Percentiles rank a stretch among this genome's conserved stretches.
Conservation (phyloP, 106 monocot genomes). For the Acorus gramineus region DNA sequence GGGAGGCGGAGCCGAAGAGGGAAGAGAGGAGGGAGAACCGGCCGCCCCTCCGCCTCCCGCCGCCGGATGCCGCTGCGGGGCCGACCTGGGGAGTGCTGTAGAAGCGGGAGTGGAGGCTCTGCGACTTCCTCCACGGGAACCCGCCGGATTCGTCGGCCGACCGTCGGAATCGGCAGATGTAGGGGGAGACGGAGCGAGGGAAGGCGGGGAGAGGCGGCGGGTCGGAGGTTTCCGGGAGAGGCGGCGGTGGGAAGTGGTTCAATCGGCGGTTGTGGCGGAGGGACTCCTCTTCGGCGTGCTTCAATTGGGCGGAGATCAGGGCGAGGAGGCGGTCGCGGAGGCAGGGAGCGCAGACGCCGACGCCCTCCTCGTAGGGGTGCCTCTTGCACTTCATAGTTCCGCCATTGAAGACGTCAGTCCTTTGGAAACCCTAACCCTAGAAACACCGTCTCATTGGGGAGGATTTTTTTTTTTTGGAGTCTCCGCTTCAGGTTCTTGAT, state of each 20-base stretch:
- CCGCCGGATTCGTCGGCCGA: neutral
- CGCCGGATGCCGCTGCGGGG: neutral
- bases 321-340: neutral
- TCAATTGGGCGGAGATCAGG: neutral
- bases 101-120: neutral
- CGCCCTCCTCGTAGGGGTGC: neutral
- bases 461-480: neutral
- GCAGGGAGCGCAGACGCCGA: constrained; percentile 1
- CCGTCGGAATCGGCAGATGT: neutral
- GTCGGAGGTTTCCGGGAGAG: neutral
- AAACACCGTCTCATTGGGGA: too few species aligned
- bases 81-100: neutral
- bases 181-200: neutral
- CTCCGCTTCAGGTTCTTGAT: neutral
- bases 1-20: neutral
- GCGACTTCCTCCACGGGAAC: neutral
- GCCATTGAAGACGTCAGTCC: neutral
- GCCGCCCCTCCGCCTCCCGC: neutral
- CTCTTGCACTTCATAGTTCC: neutral
- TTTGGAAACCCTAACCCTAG: too few species aligned
- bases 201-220: neutral
- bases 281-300: too few species aligned
- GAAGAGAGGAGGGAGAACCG: neutral
- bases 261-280: too few species aligned
- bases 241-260: neutral